Evolutionary conservation across 2,329 filamentous ascomycete species (phyloP).

Genomic region (Neophaeococcomyces aloes): DNA sequence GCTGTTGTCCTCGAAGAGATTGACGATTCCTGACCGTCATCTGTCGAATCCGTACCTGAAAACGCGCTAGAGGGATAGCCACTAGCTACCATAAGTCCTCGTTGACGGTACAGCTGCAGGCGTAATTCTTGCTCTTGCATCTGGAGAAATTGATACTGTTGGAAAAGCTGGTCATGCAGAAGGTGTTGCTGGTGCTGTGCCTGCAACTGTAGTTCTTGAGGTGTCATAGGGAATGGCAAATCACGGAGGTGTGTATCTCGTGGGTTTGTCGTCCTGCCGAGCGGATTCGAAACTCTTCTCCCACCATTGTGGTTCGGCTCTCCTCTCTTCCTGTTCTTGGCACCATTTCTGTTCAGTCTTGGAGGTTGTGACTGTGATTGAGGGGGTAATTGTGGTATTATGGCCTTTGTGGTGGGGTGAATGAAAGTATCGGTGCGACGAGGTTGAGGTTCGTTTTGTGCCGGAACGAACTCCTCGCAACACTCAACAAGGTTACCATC

Average conservation of each 20-base stretch:
- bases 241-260: slow-evolving; percentile 32
- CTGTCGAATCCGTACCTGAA: slow-evolving; percentile 26
- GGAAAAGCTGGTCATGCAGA: slow-evolving; percentile 39
- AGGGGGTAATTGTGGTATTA: slow-evolving; percentile 35
- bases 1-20: slow-evolving; percentile 13
- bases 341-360: slow-evolving; percentile 34
- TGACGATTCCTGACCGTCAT: slow-evolving; percentile 14
- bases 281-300: slow-evolving; percentile 49
- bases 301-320: slow-evolving; percentile 38
- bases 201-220: slow-evolving; percentile 29
- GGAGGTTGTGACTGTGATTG: slow-evolving; percentile 6
- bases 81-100: slow-evolving; percentile 12
- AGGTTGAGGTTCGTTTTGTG: slow-evolving; percentile 45
- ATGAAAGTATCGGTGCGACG: slow-evolving; percentile 17
- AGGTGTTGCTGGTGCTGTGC: slow-evolving; percentile 39
- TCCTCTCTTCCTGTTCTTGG: slow-evolving; percentile 38
- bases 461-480: slow-evolving; percentile 79
- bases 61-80: slow-evolving; percentile 28
- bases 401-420: slow-evolving; percentile 44
- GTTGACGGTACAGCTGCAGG: slow-evolving; percentile 31
- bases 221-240: slow-evolving; percentile 27
- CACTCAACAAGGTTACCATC: slow-evolving; percentile 69
- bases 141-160: slow-evolving; percentile 41
- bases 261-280: slow-evolving; percentile 31
- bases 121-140: slow-evolving; percentile 41